Base-by-base conservation (phyloP, 169 alveolate genomes). In the Amoebophrya sp. region DNA sequence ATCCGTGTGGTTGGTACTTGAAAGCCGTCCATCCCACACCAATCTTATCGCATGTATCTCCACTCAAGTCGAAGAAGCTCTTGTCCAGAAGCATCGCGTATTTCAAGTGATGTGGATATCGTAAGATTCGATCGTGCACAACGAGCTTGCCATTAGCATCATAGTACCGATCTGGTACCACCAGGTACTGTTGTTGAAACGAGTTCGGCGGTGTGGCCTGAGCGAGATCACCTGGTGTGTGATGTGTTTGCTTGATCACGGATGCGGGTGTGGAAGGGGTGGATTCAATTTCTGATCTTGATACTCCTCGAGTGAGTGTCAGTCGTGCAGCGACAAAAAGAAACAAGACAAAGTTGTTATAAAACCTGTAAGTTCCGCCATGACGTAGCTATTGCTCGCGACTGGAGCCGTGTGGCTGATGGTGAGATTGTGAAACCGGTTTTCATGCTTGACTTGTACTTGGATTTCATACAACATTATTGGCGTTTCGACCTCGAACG, bases 71-170 rank as follows among this genome's bases (percentile, higher is more conserved):
- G 26, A 65, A 65, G n/a, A 65, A 65, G n/a, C 38, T 26, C 33
- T 65, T 65, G 83, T 65, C 83, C 83, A 65, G 83, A 6, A 65
- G 26, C 83, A 65, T 65, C 36, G 83, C 83, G 83, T 65, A 65
- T 36, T 18, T 29, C 36, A 65, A 26, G 26, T 65, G 83, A 36
- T 65, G 83, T 36, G 83, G 83, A 36, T 65, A 65, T 36, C 18
- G 83, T 26, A 65, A 18, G 2, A 65, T 36, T 36, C 83, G 83
- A 29, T 1, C 33, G 26, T 65, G 83, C 38, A 36, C 38, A 36
- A 36, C n/a, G 33, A 65, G 83, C 83, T 65, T 65, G 33, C 83
- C 83, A 36, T 36, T 36, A 18, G 39, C 83, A 36, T 65, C 83
- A 36, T 6, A 65, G 26, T 26, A 65, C 10, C 83, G 83, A 36